Evolutionary conservation across 768 basidiomycete genomes (phyloP), one percentile per base, ranked within the genome.

Genomic region (Sporobolomyces pararoseus): DNA sequence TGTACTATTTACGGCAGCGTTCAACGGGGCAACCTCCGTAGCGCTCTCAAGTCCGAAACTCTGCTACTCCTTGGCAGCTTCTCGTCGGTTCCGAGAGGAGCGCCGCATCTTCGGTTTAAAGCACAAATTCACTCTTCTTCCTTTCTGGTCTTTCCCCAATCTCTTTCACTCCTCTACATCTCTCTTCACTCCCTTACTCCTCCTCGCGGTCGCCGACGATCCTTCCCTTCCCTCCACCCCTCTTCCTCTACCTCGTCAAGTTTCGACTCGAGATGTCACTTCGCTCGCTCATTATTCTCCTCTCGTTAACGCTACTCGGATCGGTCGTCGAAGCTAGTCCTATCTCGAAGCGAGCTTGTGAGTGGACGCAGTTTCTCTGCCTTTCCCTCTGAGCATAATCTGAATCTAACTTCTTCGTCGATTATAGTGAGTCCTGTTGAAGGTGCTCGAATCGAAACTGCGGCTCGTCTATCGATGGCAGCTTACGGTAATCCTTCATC

Each of bases 361-460:
- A 46, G 58, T 58, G 2, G 7, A n/a, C 39, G 4, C 21, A 35
- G 23, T 21, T 14, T 44, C 7, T 58, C 57, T 17, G 39, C 39
- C 39, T 42, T 42, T 9, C 9, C 39, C 39, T 42, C 39, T n/a
- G 39, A 42, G 39, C 39, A 42, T 9, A 42, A 42, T 9, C 39
- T 42, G 39, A 42, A 42, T 42, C 17, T 17, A 42, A 9, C 17
- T 42, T 42, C 39, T 9, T n/a, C n/a, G n/a, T n/a, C n/a, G n/a
- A n/a, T 17, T 9, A 49, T 29, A 60, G 58, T 60, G 29, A 46
- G 42, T 7, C 29, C 42, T 7, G 44, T 60, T 19, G 58, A 60
- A 32, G 58, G 58, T 3, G 58, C 58, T 44, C 58, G 58, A 2
- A 60, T 60, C 32, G 27, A 60, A 42, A 60, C 42, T 46, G 58